Evolutionary conservation across 2,329 filamentous ascomycete genomes (phyloP), one percentile per base, ranked within the genome.

Genomic region (Nemania serpens): DNA sequence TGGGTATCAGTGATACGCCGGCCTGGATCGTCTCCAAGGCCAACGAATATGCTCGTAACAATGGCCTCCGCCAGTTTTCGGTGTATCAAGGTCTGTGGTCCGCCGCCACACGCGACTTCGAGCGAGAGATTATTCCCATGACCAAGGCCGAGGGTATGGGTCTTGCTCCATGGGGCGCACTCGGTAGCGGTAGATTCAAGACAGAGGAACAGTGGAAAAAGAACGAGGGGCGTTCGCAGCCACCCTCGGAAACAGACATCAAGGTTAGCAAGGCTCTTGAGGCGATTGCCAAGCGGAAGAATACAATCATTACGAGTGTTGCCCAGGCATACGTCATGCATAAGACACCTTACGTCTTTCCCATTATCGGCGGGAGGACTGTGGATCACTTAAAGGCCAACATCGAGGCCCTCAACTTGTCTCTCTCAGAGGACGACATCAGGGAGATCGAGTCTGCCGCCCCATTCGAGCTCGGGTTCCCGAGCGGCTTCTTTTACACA

Each of bases 81-180:
- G 83, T 91, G 33, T 91, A 90, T 73, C 87, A 89, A 74, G 88
- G 88, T 10, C 77, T 76, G 11, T 91, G 87, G 86, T 84, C 77
- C 20, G 83, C 84, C 11, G 81, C 82, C 0, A 69, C 78, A n/a
- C 83, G 89, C 22, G 89, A 91, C 72, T 84, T 90, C 52, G 87
- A 89, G 76, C 80, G 86, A 22, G 87, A 89, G n/a, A 87, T 89
- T 66, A 80, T 91, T 37, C 86, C 86, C 43, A 90, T 90, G 88
- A 79, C 76, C 41, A 78, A 78, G 39, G 78, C 81, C 33, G 84
- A 89, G 68, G 86, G 87, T 36, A 88, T 89, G 85, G 75, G 78
- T 0, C 71, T 88, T 6, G 80, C 79, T 0, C 84, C 84, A 1
- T 90, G 85, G 85, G 86, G 84, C 51, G 82, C 81, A 0, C 74